These are phyloP conservation scores for Lachnellula willkommii DNA, from an alignment of 2,329 filamentous ascomycete genomes.

Conservation along the genomic window DNA sequence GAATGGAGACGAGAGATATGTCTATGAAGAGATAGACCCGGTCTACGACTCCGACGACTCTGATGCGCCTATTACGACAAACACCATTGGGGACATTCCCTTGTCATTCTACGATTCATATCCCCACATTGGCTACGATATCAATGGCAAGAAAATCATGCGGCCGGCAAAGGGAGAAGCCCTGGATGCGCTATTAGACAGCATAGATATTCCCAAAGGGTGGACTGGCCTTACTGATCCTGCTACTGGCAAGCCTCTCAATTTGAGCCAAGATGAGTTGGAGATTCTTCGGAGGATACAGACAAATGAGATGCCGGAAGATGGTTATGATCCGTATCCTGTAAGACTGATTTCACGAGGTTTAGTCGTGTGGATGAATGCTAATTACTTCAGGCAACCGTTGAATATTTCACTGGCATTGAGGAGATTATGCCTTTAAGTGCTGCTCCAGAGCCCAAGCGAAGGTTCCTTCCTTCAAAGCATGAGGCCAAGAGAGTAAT, in stretches of 20 bases:
- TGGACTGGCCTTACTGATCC: slow-evolving; percentile 97
- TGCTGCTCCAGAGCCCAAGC: slow-evolving; percentile 90
- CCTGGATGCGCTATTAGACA: slow-evolving; percentile 87
- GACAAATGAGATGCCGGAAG: slow-evolving; percentile 78
- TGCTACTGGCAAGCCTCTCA: slow-evolving; percentile 84
- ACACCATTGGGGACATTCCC: slow-evolving; percentile 94
- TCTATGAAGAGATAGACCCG: slow-evolving; percentile 90
- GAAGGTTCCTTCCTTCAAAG: slow-evolving; percentile 92
- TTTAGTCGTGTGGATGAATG: neutral
- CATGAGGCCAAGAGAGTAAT: slow-evolving; percentile 94
- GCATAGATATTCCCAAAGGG: slow-evolving; percentile 92
- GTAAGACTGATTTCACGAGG: slow-evolving; percentile 39
- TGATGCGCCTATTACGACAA: slow-evolving; percentile 70
- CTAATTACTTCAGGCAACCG: slow-evolving; percentile 55
- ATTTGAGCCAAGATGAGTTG: slow-evolving; percentile 81
- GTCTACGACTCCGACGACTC: slow-evolving; percentile 95
- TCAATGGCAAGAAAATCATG: slow-evolving; percentile 98
- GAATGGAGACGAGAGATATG: slow-evolving; percentile 82
- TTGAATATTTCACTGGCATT: slow-evolving; percentile 90
- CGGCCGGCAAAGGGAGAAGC: slow-evolving; percentile 91
- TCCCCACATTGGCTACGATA: slow-evolving; percentile 97
- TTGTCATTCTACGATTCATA: slow-evolving; percentile 95
- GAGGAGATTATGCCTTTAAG: slow-evolving; percentile 92
- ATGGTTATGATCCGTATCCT: slow-evolving; percentile 89
- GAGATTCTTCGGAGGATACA: slow-evolving; percentile 85